phyloP scores from a whole-genome alignment of 208 protist genomes.

The Strigomonas galati region DNA sequence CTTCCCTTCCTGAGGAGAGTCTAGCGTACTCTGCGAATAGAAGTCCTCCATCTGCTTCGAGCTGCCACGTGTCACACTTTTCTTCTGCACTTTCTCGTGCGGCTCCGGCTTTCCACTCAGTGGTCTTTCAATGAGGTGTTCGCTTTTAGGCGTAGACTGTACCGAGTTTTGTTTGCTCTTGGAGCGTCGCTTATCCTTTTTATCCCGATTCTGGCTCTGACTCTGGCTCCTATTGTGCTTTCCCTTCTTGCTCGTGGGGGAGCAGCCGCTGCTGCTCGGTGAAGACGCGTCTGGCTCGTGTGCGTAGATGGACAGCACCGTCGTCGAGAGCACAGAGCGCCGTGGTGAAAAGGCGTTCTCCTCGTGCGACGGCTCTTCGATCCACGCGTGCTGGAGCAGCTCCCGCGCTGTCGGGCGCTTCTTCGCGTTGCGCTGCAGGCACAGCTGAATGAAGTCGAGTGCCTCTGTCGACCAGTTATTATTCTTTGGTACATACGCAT shows the following conservation, averaged over 20 bases:
- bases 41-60: no score
- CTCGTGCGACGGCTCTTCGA: not conserved
- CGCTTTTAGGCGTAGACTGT: not conserved
- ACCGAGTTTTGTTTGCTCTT: conserved; percentile 19
- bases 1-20: no score
- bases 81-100: no score
- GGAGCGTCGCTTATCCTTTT: conserved; percentile 11
- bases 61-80: no score
- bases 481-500: conserved; percentile 56
- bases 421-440: conserved; percentile 49
- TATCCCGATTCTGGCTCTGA: conserved; percentile 19
- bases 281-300: no score
- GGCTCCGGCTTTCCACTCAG: no score
- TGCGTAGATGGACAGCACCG: not conserved
- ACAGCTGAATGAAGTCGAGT: conserved; percentile 54
- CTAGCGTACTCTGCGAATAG: no score
- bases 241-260: not conserved
- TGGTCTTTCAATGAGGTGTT: no score
- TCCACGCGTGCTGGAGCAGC: conserved; percentile 68
- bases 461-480: conserved; percentile 49
- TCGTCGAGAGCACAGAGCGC: conserved; percentile 6
- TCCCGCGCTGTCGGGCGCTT: conserved; percentile 50
- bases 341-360: conserved; percentile 4
- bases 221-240: no score
- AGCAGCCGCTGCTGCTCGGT: not conserved